Evolutionary conservation across 106 monocot species (phyloP), one percentile per base, ranked within the genome.

Genomic region (Allium fistulosum): DNA sequence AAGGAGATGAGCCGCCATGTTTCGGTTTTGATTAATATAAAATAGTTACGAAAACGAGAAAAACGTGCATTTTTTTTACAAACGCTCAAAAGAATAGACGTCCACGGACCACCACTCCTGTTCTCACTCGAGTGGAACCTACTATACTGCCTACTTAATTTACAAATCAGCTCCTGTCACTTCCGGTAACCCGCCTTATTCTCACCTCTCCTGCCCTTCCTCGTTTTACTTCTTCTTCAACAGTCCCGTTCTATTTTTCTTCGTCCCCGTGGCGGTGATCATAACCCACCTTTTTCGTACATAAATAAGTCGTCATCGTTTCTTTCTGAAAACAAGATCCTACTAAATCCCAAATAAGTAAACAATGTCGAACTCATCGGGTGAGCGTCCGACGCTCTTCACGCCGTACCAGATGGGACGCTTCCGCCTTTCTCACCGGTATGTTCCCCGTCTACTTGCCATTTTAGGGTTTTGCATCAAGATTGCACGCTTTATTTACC

Each of bases 351-450:
- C 9, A 59, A 15, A 15, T 10, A 15, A 22, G 22, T 17, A 49
- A n/a, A 15, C 10, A 18, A 63, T 65, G 72, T 62, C 45, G 62
- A 49, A 14, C 49, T 69, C 68, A 6, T 57, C 66, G 65, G 58
- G 71, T 57, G 76, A 71, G 7, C 49, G 17, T 13, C 76, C 80
- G 9, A 69, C 80, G 10, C 80, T 87, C 60, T 87, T 81, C 72
- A 70, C 74, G n/a, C 83, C 87, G 8, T 81, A 75, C 69, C 83
- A 87, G 70, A 83, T 83, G 80, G 80, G 80, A 11, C 69, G 75
- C 7, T 87, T 83, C 78, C 83, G 78, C 64, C 80, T 87, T 68
- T 70, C 71, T 49, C 87, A 87, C 77, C 62, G 87, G 87, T 87
- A 22, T 62, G 17, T n/a, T 74, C 49, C 16, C 37, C 1, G 50